A percentile compares a stretch with the other conserved stretches of the same genome.
phyloP scores from a whole-genome alignment of 345 rosid genomes.

The Abelmoschus esculentus region DNA sequence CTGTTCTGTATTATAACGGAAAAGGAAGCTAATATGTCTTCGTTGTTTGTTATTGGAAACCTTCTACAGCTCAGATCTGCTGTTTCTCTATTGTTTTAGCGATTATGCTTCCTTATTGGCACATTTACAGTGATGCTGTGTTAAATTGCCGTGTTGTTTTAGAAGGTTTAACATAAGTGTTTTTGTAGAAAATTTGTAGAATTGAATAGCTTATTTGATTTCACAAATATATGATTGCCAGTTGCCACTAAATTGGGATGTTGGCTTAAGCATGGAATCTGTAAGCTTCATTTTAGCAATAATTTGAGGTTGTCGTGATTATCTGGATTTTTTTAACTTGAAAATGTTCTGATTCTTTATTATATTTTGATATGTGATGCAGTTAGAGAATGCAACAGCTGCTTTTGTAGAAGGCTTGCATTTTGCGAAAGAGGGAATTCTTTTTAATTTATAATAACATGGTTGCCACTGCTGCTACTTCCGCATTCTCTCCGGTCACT shows the following conservation, averaged over 20 bases:
- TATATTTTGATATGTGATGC: not conserved
- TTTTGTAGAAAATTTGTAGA: not conserved
- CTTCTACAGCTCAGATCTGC: not conserved
- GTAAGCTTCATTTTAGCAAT: not conserved
- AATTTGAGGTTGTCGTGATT: not conserved
- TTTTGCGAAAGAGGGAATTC: not conserved
- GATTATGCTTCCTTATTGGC: not conserved
- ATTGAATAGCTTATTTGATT: not conserved
- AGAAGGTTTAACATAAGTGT: not conserved
- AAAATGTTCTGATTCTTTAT: slow-evolving; percentile 3
- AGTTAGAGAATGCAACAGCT: not conserved
- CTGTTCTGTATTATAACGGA: not conserved
- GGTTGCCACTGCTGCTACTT: slow-evolving; percentile 74
- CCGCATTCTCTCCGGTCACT: slow-evolving; percentile 60
- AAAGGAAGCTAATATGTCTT: not conserved
- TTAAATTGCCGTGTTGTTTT: not conserved
- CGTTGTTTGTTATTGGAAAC: not conserved
- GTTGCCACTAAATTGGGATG: not conserved
- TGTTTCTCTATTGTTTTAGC: not conserved
- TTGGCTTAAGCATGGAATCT: not conserved
- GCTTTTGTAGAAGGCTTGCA: not conserved
- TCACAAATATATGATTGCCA: not conserved
- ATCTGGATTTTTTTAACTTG: not conserved
- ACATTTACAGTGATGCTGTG: not conserved
- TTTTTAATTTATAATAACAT: slow-evolving; percentile 22